Percentiles rank a stretch among this genome's conserved stretches.
Conservation (phyloP, 2,329 filamentous ascomycete genomes). For the Colletotrichum falcatum region DNA sequence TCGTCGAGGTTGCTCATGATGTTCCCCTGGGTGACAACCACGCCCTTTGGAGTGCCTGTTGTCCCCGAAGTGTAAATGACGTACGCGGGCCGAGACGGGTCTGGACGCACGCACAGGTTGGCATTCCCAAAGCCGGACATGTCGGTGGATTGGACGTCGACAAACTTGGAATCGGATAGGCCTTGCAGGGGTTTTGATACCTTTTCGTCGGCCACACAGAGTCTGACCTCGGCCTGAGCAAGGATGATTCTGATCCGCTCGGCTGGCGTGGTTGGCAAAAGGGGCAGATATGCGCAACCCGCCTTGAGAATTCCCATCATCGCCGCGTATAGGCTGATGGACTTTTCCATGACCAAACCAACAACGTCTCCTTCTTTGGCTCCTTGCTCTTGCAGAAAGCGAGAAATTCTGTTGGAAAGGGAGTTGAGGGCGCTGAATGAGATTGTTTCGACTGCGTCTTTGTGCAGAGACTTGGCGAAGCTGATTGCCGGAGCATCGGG, state of each 20-base stretch:
- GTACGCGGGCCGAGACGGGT: constrained; percentile 73
- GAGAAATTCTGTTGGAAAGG: constrained; percentile 66
- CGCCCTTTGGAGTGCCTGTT: constrained; percentile 83
- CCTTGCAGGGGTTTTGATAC: constrained; percentile 42
- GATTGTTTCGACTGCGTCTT: constrained; percentile 56
- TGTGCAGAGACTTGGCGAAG: constrained; percentile 66
- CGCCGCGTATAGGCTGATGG: constrained; percentile 75
- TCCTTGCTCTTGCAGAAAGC: constrained; percentile 61
- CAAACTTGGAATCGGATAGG: constrained; percentile 41
- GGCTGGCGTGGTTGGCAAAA: constrained; percentile 77
- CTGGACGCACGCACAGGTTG: constrained; percentile 54
- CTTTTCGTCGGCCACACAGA: constrained; percentile 57
- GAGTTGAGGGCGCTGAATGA: constrained; percentile 75
- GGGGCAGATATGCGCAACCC: constrained; percentile 83
- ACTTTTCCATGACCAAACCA: constrained; percentile 85
- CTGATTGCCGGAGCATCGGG: constrained; percentile 72
- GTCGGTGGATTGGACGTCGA: constrained; percentile 51
- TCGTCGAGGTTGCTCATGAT: constrained; percentile 80
- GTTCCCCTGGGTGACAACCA: constrained; percentile 81
- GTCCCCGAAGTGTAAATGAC: constrained; percentile 87
- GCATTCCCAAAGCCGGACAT: constrained; percentile 48
- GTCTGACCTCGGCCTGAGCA: constrained; percentile 63
- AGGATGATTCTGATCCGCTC: constrained; percentile 73
- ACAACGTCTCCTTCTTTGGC: constrained; percentile 68
- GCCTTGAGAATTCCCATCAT: constrained; percentile 81